These are phyloP conservation scores for Parietaria judaica DNA, from an alignment of 306 rosid species.

Conservation along the genomic window DNA sequence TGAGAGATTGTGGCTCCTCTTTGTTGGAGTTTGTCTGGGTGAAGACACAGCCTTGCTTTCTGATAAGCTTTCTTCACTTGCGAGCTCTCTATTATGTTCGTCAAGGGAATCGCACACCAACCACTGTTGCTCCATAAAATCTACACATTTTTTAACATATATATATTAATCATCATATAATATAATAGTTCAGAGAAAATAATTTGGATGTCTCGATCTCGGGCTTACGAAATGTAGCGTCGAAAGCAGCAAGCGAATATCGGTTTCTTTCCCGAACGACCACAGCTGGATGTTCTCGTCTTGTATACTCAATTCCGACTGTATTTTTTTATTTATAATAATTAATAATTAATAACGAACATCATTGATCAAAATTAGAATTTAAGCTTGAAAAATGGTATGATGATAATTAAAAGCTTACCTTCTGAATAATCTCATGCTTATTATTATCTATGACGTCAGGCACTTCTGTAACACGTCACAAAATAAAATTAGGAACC, in stretches of 20 bases:
- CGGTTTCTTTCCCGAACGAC: conserved; percentile 76
- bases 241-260: conserved; percentile 72
- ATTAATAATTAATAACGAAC: too few relatives aligned
- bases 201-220: too few relatives aligned
- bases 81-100: conserved; percentile 51
- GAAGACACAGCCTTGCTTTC: conserved; percentile 84
- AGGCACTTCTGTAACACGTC: too few relatives aligned
- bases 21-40: conserved; percentile 91
- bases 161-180: conserved; percentile 11
- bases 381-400: neutral
- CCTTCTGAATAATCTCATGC: conserved; percentile 41
- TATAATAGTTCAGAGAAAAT: too few relatives aligned
- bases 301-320: conserved; percentile 46
- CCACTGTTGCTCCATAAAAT: conserved; percentile 68
- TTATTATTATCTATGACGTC: conserved; percentile 24
- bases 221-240: conserved; percentile 61
- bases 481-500: too few relatives aligned
- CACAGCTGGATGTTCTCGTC: conserved; percentile 68
- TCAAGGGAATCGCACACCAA: conserved; percentile 56
- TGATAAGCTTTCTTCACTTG: conserved; percentile 77
- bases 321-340: conserved; percentile 11
- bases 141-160: conserved; percentile 20
- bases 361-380: too few relatives aligned
- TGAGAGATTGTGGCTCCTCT: conserved; percentile 71
- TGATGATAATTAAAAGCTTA: conserved; percentile 18